phyloP scores from a whole-genome alignment of 1,284 basidiomycete species.

The Albatrellus sp. region DNA sequence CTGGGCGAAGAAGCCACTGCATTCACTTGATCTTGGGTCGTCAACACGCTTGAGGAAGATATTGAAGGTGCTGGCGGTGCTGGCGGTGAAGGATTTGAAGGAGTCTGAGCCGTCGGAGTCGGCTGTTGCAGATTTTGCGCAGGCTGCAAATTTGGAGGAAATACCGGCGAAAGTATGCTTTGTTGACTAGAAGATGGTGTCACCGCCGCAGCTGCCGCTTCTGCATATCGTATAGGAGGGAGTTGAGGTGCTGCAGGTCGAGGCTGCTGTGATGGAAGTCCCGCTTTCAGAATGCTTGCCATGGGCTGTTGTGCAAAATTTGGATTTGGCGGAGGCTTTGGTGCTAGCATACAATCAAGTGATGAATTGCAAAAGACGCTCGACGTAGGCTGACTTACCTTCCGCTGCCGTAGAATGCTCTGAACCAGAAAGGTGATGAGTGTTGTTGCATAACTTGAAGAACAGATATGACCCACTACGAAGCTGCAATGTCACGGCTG shows the following conservation, averaged over 20 bases:
- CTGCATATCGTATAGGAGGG: slow-evolving; percentile 83
- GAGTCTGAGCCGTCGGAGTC: background rate
- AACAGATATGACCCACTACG: slow-evolving; percentile 40
- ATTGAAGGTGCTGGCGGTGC: slow-evolving; percentile 20
- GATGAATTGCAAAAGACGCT: slow-evolving; percentile 13
- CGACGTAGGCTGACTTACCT: slow-evolving; percentile 20
- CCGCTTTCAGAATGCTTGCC: slow-evolving; percentile 67
- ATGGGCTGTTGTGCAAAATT: slow-evolving; percentile 76
- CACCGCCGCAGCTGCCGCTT: slow-evolving; percentile 83
- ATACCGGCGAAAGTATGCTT: slow-evolving; percentile 8
- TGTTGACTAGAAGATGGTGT: slow-evolving; percentile 23
- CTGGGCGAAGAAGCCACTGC: slow-evolving; percentile 57
- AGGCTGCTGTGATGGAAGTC: slow-evolving; percentile 40
- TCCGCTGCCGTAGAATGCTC: slow-evolving; percentile 36
- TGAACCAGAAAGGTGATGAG: slow-evolving; percentile 12
- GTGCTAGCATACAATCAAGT: slow-evolving; percentile 19
- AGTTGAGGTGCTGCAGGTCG: slow-evolving; percentile 32
- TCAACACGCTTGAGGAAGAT: slow-evolving; percentile 21
- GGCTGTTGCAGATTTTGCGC: background rate
- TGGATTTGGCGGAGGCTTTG: slow-evolving; percentile 69
- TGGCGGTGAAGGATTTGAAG: slow-evolving; percentile 11
- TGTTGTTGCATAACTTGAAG: background rate
- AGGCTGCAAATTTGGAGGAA: slow-evolving; percentile 7
- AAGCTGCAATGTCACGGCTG: slow-evolving; percentile 41
- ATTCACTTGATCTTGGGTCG: slow-evolving; percentile 35